A percentile compares a stretch with the other conserved stretches of the same genome.
These are phyloP conservation scores for Moricandia moricandioides DNA, from an alignment of 345 rosid species.

Conservation along the genomic window DNA sequence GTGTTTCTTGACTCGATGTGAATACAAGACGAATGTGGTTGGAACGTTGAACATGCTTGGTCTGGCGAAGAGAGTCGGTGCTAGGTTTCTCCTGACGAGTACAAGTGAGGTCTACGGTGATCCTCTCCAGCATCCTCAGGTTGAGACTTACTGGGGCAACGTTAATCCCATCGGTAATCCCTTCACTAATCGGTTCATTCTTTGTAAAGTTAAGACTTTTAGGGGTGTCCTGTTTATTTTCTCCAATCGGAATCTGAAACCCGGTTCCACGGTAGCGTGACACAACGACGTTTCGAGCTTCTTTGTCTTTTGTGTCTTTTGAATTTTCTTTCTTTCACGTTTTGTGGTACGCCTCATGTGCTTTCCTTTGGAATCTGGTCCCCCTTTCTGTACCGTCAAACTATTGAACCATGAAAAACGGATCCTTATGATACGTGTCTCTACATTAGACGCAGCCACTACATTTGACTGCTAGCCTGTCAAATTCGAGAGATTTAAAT, in stretches of 20 bases:
- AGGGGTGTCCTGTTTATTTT: background rate
- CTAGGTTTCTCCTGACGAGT: constrained; percentile 79
- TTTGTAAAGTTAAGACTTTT: background rate
- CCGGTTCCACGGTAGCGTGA: constrained; percentile 5
- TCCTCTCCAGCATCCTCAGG: constrained; percentile 83
- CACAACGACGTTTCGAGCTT: constrained; percentile 21
- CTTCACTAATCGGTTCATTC: background rate
- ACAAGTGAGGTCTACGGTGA: constrained; percentile 96
- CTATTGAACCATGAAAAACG: constrained; percentile 25
- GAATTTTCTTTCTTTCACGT: constrained; percentile 3
- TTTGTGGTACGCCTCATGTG: constrained; percentile 29
- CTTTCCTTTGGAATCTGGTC: background rate
- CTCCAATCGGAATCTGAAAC: constrained; percentile 16
- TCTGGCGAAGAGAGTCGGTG: constrained; percentile 75
- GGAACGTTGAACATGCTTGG: constrained; percentile 88
- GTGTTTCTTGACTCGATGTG: constrained; percentile 36
- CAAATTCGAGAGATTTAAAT: background rate
- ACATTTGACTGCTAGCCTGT: constrained; percentile 1
- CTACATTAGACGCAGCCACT: constrained; percentile 18
- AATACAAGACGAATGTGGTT: constrained; percentile 77
- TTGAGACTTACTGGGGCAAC: constrained; percentile 87
- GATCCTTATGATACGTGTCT: constrained; percentile 30
- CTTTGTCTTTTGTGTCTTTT: constrained; percentile 10
- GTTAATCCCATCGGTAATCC: constrained; percentile 76
- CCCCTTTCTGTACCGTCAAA: constrained; percentile 19